These are phyloP conservation scores for Chlorophyllum brunneum DNA, from an alignment of 768 basidiomycete species.

Conservation along the genomic window DNA sequence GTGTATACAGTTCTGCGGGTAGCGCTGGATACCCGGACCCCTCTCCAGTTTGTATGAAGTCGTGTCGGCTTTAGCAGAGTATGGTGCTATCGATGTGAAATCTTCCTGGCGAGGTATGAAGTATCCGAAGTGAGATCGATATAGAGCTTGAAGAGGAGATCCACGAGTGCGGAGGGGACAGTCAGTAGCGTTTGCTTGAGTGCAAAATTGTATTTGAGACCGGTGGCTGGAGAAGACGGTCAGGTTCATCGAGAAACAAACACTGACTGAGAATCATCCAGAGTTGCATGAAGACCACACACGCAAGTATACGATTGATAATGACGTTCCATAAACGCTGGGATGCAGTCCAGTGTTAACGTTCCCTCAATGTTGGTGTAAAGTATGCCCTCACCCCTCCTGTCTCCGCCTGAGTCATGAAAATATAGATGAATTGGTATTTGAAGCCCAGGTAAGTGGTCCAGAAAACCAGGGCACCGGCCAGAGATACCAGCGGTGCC, in stretches of 20 bases:
- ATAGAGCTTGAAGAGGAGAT: constrained; percentile 71
- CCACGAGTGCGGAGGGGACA: constrained; percentile 66
- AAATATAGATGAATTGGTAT: constrained; percentile 85
- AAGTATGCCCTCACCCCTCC: constrained; percentile 83
- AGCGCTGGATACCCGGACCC: constrained; percentile 85
- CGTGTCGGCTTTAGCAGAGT: constrained; percentile 58
- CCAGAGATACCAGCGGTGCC: constrained; percentile 74
- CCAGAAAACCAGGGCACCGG: constrained; percentile 73
- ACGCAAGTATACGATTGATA: constrained; percentile 68
- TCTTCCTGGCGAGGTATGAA: constrained; percentile 69
- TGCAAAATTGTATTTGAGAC: constrained; percentile 58
- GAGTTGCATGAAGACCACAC: constrained; percentile 70
- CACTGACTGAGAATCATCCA: constrained; percentile 69
- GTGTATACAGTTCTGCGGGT: constrained; percentile 64
- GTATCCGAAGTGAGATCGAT: constrained; percentile 62
- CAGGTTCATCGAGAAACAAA: constrained; percentile 1
- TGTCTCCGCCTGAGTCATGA: constrained; percentile 70
- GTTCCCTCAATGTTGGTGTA: no score
- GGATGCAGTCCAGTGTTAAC: constrained; percentile 9
- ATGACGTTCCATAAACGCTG: constrained; percentile 79
- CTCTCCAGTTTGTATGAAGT: constrained; percentile 61
- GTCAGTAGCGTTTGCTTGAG: constrained; percentile 59
- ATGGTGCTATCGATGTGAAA: constrained; percentile 52
- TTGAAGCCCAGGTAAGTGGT: constrained; percentile 71
- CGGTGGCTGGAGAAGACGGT: constrained; percentile 49